Conservation (phyloP, 116 monocot genomes). For the Papilionanthe hybrid region DNA sequence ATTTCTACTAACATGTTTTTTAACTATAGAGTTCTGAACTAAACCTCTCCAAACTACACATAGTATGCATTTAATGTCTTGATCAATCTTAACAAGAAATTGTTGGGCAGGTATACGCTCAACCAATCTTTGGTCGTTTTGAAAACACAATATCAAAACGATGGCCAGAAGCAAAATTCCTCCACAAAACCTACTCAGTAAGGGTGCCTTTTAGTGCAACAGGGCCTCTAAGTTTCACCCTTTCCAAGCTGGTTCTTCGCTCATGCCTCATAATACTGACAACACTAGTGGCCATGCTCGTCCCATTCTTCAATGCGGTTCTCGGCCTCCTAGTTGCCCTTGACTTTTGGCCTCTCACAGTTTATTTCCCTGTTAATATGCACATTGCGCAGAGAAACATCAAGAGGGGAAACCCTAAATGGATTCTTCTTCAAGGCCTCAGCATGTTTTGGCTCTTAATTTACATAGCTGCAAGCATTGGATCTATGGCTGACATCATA, state of each 20-base stretch:
- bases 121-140: slow-evolving; percentile 51
- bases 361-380: slow-evolving; percentile 80
- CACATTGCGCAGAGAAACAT: slow-evolving; percentile 51
- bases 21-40: too few species aligned
- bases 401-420: slow-evolving; percentile 28
- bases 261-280: slow-evolving; percentile 46
- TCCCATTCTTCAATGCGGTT: slow-evolving; percentile 81
- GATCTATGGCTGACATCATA: slow-evolving; percentile 51
- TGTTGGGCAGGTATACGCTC: slow-evolving; percentile 49
- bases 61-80: too few species aligned
- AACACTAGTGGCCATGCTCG: slow-evolving; percentile 48
- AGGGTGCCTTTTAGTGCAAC: slow-evolving; percentile 11
- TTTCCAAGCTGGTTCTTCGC: slow-evolving; percentile 48
- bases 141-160: slow-evolving; percentile 27
- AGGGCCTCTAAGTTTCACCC: slow-evolving; percentile 16
- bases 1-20: too few species aligned
- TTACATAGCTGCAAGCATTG: slow-evolving; percentile 40
- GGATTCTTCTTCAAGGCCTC: slow-evolving; percentile 46
- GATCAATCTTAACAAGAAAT: too few species aligned
- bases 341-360: slow-evolving; percentile 67
- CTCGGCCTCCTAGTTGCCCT: slow-evolving; percentile 68
- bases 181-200: slow-evolving; percentile 31
- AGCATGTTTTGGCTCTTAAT: slow-evolving; percentile 50
- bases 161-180: slow-evolving; percentile 57
- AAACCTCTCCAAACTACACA: too few species aligned